phyloP scores from a whole-genome alignment of 1,284 basidiomycete species.

The Papiliotrema nemorosa region DNA sequence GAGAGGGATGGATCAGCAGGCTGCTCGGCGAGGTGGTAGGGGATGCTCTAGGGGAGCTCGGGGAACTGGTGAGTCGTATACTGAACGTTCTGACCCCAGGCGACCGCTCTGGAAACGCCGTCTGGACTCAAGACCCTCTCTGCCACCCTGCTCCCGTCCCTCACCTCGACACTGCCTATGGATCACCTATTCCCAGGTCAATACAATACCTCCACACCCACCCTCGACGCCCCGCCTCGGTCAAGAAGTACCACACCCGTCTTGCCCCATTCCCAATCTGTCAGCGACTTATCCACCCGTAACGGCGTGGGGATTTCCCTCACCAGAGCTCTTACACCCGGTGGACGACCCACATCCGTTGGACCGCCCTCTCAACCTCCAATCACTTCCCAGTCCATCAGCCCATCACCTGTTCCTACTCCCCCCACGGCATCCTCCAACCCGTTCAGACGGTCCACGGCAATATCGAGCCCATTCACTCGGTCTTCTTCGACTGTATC shows the following conservation, averaged over 20 bases:
- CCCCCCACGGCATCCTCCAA: constrained; percentile 25
- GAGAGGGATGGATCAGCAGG: constrained; percentile 65
- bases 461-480: constrained; percentile 32
- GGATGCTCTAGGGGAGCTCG: constrained; percentile 74
- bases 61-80: constrained; percentile 55
- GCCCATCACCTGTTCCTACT: constrained; percentile 18
- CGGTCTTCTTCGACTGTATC: constrained; percentile 31
- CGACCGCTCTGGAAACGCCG: constrained; percentile 46
- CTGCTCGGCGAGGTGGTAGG: constrained; percentile 80
- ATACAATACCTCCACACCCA: constrained; percentile 8
- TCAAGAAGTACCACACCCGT: constrained; percentile 28
- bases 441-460: constrained; percentile 38
- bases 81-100: constrained; percentile 23
- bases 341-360: constrained; percentile 39
- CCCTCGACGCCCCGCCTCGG: constrained; percentile 16
- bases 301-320: constrained; percentile 25
- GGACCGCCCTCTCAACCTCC: constrained; percentile 37
- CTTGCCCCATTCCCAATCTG: constrained; percentile 18
- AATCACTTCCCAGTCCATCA: constrained; percentile 40
- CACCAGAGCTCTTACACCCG: constrained; percentile 36
- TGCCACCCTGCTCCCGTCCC: constrained; percentile 43
- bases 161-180: constrained; percentile 26
- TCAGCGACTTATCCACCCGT: constrained; percentile 11
- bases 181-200: constrained; percentile 10
- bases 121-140: constrained; percentile 47